Conservation (phyloP, 306 rosid genomes). For the Castanospermum australe region DNA sequence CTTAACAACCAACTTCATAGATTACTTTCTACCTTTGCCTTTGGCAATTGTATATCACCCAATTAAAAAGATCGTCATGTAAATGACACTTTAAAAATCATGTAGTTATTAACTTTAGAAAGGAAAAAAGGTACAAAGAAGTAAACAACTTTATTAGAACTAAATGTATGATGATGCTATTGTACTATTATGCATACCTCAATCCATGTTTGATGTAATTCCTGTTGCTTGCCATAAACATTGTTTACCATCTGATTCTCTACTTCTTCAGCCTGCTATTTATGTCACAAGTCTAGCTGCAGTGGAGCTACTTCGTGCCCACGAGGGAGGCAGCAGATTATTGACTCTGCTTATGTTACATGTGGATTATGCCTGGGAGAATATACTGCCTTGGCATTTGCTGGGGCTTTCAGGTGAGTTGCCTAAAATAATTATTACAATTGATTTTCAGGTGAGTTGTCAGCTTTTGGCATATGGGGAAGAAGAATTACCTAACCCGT, state of each 20-base stretch:
- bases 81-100: background rate
- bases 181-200: background rate
- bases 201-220: background rate
- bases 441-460: background rate
- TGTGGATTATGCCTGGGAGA: conserved; percentile 98
- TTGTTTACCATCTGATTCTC: conserved; percentile 21
- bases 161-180: background rate
- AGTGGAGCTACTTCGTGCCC: conserved; percentile 82
- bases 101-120: background rate
- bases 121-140: background rate
- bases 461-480: background rate
- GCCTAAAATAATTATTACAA: background rate
- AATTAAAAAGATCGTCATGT: background rate
- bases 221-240: background rate
- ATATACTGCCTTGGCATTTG: conserved; percentile 92
- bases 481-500: background rate
- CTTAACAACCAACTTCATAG: background rate
- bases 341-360: conserved; percentile 90
- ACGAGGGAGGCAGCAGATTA: conserved; percentile 92
- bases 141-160: background rate
- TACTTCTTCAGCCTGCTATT: conserved; percentile 88
- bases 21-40: background rate
- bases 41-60: background rate
- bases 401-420: conserved; percentile 89
- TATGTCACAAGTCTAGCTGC: conserved; percentile 98